Evolutionary conservation across 257 asterid species (phyloP).

Genomic region (Solanum virginianum): DNA sequence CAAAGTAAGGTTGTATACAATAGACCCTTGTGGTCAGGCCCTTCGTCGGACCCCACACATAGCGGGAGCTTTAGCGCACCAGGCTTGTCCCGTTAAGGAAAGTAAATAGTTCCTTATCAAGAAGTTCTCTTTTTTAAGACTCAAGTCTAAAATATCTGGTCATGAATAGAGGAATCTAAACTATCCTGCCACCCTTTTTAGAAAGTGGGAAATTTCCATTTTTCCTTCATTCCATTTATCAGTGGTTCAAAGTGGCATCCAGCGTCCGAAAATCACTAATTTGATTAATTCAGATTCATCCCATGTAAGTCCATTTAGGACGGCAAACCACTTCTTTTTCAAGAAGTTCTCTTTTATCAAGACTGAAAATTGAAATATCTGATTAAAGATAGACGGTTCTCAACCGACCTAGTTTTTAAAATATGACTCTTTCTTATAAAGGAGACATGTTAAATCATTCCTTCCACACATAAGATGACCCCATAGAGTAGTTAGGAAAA

Average conservation of each 20-base stretch:
- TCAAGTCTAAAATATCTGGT: background rate
- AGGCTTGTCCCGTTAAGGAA: background rate
- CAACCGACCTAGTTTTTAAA: background rate
- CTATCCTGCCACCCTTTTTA: background rate
- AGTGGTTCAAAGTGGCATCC: background rate
- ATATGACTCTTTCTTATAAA: background rate
- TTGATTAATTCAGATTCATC: background rate
- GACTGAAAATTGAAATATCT: background rate
- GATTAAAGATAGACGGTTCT: background rate
- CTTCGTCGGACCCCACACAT: no score
- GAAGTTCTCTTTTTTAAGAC: background rate
- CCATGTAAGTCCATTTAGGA: fast-evolving
- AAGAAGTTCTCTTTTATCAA: background rate
- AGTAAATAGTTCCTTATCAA: background rate
- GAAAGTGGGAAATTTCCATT: background rate
- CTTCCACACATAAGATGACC: background rate
- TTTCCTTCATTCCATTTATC: background rate
- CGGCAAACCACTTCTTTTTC: background rate
- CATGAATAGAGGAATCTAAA: background rate
- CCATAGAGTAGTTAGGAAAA: background rate
- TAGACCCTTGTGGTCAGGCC: no score
- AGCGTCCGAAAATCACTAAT: background rate
- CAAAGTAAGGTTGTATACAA: no score
- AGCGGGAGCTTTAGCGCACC: no score
- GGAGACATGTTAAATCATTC: background rate